Evolutionary conservation across 257 asterid species (phyloP).

Genomic region (Knoxia roxburghii): DNA sequence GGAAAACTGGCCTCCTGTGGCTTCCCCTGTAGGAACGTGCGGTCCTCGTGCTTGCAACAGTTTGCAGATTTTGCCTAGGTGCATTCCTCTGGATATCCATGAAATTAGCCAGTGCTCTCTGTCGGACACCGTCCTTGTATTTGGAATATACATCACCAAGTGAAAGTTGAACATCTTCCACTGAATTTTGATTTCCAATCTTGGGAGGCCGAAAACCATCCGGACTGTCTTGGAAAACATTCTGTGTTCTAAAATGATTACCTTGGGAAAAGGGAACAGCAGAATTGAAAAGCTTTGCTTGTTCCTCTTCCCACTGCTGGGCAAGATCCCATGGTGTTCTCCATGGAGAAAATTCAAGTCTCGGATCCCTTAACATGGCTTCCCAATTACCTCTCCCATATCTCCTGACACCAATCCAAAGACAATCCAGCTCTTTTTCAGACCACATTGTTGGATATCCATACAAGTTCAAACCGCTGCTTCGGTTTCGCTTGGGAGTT

Average conservation of each 20-base stretch:
- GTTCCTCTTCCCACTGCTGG: conserved; percentile 60
- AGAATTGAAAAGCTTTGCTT: conserved; percentile 28
- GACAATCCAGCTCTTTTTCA: conserved; percentile 65
- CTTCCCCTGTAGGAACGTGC: conserved; percentile 13
- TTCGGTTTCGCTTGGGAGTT: conserved; percentile 34
- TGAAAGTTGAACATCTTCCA: conserved; percentile 28
- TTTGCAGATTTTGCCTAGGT: conserved; percentile 19
- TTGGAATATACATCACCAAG: conserved; percentile 27
- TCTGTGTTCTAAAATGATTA: conserved; percentile 19
- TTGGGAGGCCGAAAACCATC: conserved; percentile 11
- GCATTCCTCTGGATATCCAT: conserved; percentile 12
- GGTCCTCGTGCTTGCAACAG: conserved; percentile 18
- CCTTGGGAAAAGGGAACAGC: conserved; percentile 23
- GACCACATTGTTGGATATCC: conserved; percentile 48
- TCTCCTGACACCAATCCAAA: conserved; percentile 76
- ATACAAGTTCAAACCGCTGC: conserved; percentile 28
- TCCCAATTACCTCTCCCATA: conserved; percentile 68
- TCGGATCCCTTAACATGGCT: conserved; percentile 44
- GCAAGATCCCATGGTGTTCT: conserved; percentile 49
- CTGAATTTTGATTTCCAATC: conserved; percentile 8
- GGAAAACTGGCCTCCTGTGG: conserved; percentile 16
- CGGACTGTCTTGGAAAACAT: conserved; percentile 10
- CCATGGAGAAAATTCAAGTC: conserved; percentile 46
- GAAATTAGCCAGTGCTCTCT: conserved; percentile 11
- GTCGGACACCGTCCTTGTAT: conserved; percentile 5